These are phyloP conservation scores for Pseudevernia furfuracea DNA, from an alignment of 495 filamentous ascomycete species.

Conservation along the genomic window DNA sequence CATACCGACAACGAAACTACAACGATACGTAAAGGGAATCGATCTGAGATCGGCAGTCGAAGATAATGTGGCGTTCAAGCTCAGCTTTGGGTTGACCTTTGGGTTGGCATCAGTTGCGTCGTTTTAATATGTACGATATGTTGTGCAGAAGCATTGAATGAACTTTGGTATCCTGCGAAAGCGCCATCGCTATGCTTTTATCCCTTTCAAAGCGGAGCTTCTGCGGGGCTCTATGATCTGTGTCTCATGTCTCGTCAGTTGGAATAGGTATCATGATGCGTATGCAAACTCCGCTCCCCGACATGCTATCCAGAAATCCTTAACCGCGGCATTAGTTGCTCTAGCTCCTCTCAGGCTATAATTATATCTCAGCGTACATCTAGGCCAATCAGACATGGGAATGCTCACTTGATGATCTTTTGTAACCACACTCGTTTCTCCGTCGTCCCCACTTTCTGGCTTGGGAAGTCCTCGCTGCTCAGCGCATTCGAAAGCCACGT, in stretches of 20 bases:
- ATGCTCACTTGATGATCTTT: slow-evolving; percentile 47
- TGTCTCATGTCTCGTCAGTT: slow-evolving; percentile 4
- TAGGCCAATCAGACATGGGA: slow-evolving; percentile 11
- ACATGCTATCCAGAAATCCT: slow-evolving; percentile 63
- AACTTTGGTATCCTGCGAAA: background rate
- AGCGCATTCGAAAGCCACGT: slow-evolving; percentile 56
- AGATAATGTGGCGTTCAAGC: slow-evolving; percentile 66
- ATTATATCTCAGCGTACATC: slow-evolving; percentile 26
- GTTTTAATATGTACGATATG: slow-evolving; percentile 30
- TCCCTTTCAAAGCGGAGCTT: background rate
- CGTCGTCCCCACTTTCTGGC: slow-evolving; percentile 50
- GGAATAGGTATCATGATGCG: slow-evolving; percentile 31
- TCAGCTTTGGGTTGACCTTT: slow-evolving; percentile 71
- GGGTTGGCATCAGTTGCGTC: slow-evolving; percentile 64
- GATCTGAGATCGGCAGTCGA: slow-evolving; percentile 54
- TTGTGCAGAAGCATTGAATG: background rate
- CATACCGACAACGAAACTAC: slow-evolving; percentile 52
- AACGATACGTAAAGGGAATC: slow-evolving; percentile 50
- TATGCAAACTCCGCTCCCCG: slow-evolving; percentile 63
- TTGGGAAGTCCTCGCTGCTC: slow-evolving; percentile 46
- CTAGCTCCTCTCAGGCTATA: slow-evolving; percentile 52
- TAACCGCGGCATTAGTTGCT: slow-evolving; percentile 52
- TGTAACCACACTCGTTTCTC: slow-evolving; percentile 57
- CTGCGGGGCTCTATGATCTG: background rate
- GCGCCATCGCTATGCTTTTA: slow-evolving; percentile 11